Conservation (phyloP, 2,329 filamentous ascomycete genomes). For the Rosellinia necatrix region DNA sequence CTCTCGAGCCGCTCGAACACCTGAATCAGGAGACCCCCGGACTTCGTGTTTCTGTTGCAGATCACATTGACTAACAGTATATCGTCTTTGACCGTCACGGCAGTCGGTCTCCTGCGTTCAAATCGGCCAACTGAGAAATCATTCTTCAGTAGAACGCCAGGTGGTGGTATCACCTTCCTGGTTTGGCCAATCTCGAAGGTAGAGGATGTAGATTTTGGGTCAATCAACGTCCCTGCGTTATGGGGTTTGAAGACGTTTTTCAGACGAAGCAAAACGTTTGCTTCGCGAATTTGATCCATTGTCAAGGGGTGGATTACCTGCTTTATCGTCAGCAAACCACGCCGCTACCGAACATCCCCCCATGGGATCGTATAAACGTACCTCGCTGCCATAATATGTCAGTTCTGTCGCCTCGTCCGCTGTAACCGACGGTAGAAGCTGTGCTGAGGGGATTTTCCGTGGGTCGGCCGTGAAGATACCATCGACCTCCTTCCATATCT, state of each 20-base stretch:
- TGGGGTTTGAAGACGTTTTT: slow-evolving; percentile 70
- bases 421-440: slow-evolving; percentile 70
- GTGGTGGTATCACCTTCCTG: slow-evolving; percentile 24
- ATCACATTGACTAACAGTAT: slow-evolving; percentile 38
- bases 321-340: slow-evolving; percentile 18
- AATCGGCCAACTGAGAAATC: slow-evolving; percentile 38
- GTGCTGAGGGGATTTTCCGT: slow-evolving; percentile 79
- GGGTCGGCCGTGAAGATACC: slow-evolving; percentile 76
- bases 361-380: slow-evolving; percentile 14
- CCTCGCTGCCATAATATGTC: slow-evolving; percentile 69
- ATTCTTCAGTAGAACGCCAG: slow-evolving; percentile 39
- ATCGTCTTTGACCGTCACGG: slow-evolving; percentile 39
- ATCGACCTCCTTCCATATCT: slow-evolving; percentile 77
- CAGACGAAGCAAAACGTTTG: slow-evolving; percentile 64
- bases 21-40: slow-evolving; percentile 37
- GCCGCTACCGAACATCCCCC: not conserved
- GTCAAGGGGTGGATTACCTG: slow-evolving; percentile 81
- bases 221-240: slow-evolving; percentile 65
- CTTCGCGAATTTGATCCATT: slow-evolving; percentile 75
- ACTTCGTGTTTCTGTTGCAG: slow-evolving; percentile 40
- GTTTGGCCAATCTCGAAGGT: slow-evolving; percentile 23
- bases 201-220: slow-evolving; percentile 48
- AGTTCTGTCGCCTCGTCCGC: slow-evolving; percentile 78
- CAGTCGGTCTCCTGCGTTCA: slow-evolving; percentile 37
- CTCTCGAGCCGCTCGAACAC: slow-evolving; percentile 39